Evolutionary conservation across 2,329 filamentous ascomycete species (phyloP).

Genomic region (Epichloe brachyelytri): DNA sequence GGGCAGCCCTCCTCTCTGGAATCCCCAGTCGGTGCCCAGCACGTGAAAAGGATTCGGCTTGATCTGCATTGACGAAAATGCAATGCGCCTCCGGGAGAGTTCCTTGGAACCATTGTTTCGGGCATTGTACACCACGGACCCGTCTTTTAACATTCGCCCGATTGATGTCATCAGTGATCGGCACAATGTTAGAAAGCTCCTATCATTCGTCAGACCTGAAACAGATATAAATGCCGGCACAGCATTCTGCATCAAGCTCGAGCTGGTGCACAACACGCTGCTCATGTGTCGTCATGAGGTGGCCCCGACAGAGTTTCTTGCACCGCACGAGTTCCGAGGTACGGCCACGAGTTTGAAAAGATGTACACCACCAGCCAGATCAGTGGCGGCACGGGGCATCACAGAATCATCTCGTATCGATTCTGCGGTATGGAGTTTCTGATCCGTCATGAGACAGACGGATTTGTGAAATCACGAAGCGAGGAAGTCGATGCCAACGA

Average conservation of each 20-base stretch:
- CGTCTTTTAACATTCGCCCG: slow-evolving; percentile 23
- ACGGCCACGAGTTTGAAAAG: slow-evolving; percentile 32
- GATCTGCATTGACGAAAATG: slow-evolving; percentile 32
- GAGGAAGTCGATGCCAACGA: background rate
- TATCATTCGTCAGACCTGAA: slow-evolving; percentile 26
- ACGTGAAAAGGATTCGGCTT: slow-evolving; percentile 25
- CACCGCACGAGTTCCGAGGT: slow-evolving; percentile 24
- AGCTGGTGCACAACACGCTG: slow-evolving; percentile 23
- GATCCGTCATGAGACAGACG: slow-evolving; percentile 31
- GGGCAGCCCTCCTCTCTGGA: slow-evolving; percentile 24
- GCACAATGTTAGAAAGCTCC: slow-evolving; percentile 35
- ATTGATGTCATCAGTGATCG: slow-evolving; percentile 32
- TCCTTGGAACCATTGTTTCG: slow-evolving; percentile 36
- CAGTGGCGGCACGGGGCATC: slow-evolving; percentile 27
- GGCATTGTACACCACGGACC: slow-evolving; percentile 24
- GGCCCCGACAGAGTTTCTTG: slow-evolving; percentile 15
- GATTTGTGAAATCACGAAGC: slow-evolving; percentile 16
- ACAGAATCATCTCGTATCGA: slow-evolving; percentile 30
- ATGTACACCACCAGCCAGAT: slow-evolving; percentile 24
- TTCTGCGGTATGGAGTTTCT: slow-evolving; percentile 28
- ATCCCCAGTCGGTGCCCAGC: slow-evolving; percentile 12
- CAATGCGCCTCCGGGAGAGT: slow-evolving; percentile 26
- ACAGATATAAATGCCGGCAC: slow-evolving; percentile 14
- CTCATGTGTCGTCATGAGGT: slow-evolving; percentile 25
- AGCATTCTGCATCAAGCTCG: slow-evolving; percentile 28